Base-by-base conservation (phyloP, 495 filamentous ascomycete genomes). In the Margaritispora aquatica region DNA sequence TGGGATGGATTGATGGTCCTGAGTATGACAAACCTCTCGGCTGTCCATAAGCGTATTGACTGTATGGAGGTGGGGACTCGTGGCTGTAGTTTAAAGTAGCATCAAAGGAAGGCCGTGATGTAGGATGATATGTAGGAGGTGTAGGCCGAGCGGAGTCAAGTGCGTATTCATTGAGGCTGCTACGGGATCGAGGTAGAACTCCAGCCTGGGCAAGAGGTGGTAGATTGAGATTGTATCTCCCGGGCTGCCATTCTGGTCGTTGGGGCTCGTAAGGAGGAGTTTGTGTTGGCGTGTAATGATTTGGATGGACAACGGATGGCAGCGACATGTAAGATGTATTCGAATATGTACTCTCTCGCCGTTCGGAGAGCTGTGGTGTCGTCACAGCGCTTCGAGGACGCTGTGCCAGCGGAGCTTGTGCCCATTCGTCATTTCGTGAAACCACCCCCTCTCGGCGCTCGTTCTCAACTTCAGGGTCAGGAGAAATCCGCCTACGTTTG, bases 21-120 rank as follows among this genome's bases (percentile, higher is more conserved):
- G 74, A 73, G 27, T 73, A 71, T 1, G 74, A 74, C 46, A 71
- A 74, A 21, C 63, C 60, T 20, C 71, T 71, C 7, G 72, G 71
- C 24, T 73, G 71, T 41, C 73, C 66, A 27, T 73, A 71, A 4
- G 49, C 57, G 51, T 63, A 65, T 19, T 54, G 23, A 11, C 24
- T 51, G 11, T 55, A 44, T n/a, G 47, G 15, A 10, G 65, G 57
- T 17, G 9, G 48, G 7, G 55, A 21, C 19, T 36, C 22, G 54
- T 53, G 60, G 65, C 38, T 62, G 49, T 41, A 52, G 57, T 51
- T 24, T 56, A 24, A 50, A 31, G 46, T 48, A 26, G 67, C 55
- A 19, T 62, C 60, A 11, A 59, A 58, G 23, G 31, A 26, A 11
- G 71, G 68, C 24, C 59, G 57, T 2, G 50, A 31, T 10, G 24